Base-by-base conservation (phyloP, 176 grass and related monocot genomes). In the Pontederia paniculata region DNA sequence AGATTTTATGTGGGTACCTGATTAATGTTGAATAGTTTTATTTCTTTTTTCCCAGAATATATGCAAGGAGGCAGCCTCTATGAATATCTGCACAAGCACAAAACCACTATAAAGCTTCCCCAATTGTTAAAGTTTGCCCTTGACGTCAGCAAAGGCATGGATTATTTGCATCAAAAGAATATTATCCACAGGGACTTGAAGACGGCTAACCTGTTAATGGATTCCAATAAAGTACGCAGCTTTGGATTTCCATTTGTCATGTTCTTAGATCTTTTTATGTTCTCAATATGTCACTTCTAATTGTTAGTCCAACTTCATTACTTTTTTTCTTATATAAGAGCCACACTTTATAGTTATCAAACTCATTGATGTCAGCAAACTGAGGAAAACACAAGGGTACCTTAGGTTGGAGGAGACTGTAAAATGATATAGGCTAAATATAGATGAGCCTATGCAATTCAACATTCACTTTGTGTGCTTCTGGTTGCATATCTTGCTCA, bases 181-280 rank as follows among this genome's bases (percentile, higher is more conserved):
- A 91, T 97, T 50, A 79, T 97, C 48, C 93, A 97, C 72, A 83
- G 93, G 63, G 93, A 97, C 62, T 79, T 97, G 31, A 97, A 97
- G 61, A 87, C 80, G 16, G 86, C 86, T 66, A 97, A 97, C 76
- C 76, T 97, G 74, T 70, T 97, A 50, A 81, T 97, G 23, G 83
- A 85, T 43, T 47, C 73, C 59, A 69, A 71, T 68, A 69, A 81
- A 63, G 93, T 97, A 74, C 67, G 75, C 11, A 48, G 19, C 17
- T 21, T 15, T 46, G 10, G 12, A 11, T 16, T 17, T 12, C 46
- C 8, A 21, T 19, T 28, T 60, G 19, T 60, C 37, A 51, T 5
- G 11, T 62, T 17, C 9, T 20, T 8, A 14, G 15, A 8, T 5
- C 10, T 2, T n/a, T 59, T 42, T 42, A 9, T 59, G 25, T 44